phyloP scores from a whole-genome alignment of 805 yeast genomes.

The Yarrowia sp. region DNA sequence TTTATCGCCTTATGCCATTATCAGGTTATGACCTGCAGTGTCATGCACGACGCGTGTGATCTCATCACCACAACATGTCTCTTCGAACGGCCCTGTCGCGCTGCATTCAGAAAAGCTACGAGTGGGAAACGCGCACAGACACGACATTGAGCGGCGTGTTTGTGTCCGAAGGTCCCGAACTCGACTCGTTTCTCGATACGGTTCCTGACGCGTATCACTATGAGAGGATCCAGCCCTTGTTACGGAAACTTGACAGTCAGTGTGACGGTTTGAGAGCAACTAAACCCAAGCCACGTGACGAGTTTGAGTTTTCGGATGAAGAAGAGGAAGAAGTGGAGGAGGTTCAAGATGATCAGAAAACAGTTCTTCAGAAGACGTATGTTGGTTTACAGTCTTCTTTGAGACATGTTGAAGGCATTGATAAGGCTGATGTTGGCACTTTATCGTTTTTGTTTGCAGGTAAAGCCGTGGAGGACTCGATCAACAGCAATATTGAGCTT shows the following conservation, averaged over 20 bases:
- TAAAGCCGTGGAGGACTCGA: slow-evolving; percentile 5
- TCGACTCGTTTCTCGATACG: slow-evolving; percentile 7
- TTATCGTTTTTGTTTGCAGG: slow-evolving; percentile 14
- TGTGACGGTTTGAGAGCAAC: not conserved
- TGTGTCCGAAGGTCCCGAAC: slow-evolving; percentile 1
- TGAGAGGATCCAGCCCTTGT: not conserved
- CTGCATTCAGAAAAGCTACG: slow-evolving; percentile 9
- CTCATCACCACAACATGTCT: not conserved
- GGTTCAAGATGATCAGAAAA: not conserved
- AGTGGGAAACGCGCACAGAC: slow-evolving; percentile 24
- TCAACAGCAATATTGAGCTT: not conserved
- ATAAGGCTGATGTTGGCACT: not conserved
- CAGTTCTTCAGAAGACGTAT: not conserved
- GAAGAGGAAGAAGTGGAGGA: not conserved
- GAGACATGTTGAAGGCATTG: not conserved
- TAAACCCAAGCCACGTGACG: not conserved
- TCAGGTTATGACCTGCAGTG: not conserved
- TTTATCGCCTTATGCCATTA: no score
- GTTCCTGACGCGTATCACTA: not conserved
- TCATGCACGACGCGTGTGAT: slow-evolving; percentile 17
- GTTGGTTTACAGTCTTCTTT: not conserved
- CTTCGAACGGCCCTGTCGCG: not conserved
- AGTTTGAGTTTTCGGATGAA: slow-evolving; percentile 21
- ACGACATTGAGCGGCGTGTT: slow-evolving; percentile 15
- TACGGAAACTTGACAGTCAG: not conserved